Evolutionary conservation across 2,329 filamentous ascomycete genomes (phyloP).

Genomic region (Exserohilum turcica): DNA sequence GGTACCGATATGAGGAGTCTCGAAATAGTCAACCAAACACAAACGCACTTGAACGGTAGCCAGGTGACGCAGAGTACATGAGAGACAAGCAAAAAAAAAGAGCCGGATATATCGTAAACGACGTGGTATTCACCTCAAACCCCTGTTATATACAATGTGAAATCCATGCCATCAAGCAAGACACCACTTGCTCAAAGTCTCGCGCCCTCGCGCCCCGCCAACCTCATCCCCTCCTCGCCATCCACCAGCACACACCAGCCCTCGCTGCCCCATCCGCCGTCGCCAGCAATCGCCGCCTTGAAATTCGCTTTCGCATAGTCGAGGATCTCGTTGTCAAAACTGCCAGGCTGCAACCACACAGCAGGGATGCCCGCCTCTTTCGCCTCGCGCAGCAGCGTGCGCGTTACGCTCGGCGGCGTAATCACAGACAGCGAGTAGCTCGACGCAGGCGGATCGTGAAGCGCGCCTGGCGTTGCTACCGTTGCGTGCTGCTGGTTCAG

Average conservation of each 20-base stretch:
- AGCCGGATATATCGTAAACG: background rate
- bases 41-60: no score
- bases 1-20: no score
- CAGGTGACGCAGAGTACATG: no score
- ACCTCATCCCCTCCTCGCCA: conserved; percentile 45
- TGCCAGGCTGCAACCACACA: conserved; percentile 77
- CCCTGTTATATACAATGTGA: no score
- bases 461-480: conserved; percentile 66
- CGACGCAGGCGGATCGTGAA: conserved; percentile 62
- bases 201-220: conserved; percentile 44
- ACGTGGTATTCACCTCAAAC: no score
- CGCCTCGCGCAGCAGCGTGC: conserved; percentile 76
- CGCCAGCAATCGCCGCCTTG: conserved; percentile 66
- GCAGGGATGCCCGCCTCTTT: conserved; percentile 70
- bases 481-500: conserved; percentile 65
- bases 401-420: conserved; percentile 80
- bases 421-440: conserved; percentile 78
- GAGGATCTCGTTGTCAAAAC: conserved; percentile 77
- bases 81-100: no score
- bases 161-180: background rate
- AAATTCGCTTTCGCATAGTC: conserved; percentile 72
- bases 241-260: conserved; percentile 52
- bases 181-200: conserved; percentile 26
- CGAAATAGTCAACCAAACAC: no score
- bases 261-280: conserved; percentile 42